These are phyloP conservation scores for Ormosia emarginata DNA, from an alignment of 306 rosid genomes.

Conservation along the genomic window DNA sequence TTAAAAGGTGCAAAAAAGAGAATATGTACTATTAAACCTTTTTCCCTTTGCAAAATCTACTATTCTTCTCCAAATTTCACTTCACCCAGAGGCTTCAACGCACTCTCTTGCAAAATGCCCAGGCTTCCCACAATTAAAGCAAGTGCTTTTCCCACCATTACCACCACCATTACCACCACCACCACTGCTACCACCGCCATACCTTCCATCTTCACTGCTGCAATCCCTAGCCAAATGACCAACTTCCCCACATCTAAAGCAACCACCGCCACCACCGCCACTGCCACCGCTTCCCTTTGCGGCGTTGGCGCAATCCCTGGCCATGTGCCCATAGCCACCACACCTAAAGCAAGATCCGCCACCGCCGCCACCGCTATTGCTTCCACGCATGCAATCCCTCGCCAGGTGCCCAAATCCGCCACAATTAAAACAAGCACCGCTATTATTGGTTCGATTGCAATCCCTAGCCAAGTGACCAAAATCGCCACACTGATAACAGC, in stretches of 20 bases:
- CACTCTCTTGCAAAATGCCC: slow-evolving; percentile 85
- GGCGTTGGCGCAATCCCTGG: slow-evolving; percentile 49
- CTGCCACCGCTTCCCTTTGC: neutral
- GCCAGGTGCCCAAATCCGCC: slow-evolving; percentile 73
- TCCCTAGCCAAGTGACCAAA: slow-evolving; percentile 69
- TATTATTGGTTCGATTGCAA: slow-evolving; percentile 35
- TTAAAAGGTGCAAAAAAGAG: slow-evolving; percentile 21
- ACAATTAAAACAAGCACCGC: slow-evolving; percentile 53
- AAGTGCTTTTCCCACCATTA: slow-evolving; percentile 21
- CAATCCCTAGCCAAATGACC: slow-evolving; percentile 71
- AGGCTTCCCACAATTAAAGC: slow-evolving; percentile 73
- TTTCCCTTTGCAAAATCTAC: slow-evolving; percentile 18
- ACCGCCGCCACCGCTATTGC: slow-evolving; percentile 1
- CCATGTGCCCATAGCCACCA: slow-evolving; percentile 60
- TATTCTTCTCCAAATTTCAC: neutral
- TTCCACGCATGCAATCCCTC: slow-evolving; percentile 60
- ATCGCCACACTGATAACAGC: slow-evolving; percentile 69
- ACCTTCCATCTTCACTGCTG: slow-evolving; percentile 34
- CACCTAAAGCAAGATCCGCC: slow-evolving; percentile 49
- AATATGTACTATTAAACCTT: slow-evolving; percentile 65
- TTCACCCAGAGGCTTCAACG: slow-evolving; percentile 39
- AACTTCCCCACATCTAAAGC: slow-evolving; percentile 44
- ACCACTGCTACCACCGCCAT: slow-evolving; percentile 3
- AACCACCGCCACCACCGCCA: neutral
- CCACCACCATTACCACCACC: slow-evolving; percentile 21